A percentile compares a stretch with the other conserved stretches of the same genome.
Evolutionary conservation across 495 filamentous ascomycete species (phyloP).

Genomic region (Rhizodiscina lignyota): DNA sequence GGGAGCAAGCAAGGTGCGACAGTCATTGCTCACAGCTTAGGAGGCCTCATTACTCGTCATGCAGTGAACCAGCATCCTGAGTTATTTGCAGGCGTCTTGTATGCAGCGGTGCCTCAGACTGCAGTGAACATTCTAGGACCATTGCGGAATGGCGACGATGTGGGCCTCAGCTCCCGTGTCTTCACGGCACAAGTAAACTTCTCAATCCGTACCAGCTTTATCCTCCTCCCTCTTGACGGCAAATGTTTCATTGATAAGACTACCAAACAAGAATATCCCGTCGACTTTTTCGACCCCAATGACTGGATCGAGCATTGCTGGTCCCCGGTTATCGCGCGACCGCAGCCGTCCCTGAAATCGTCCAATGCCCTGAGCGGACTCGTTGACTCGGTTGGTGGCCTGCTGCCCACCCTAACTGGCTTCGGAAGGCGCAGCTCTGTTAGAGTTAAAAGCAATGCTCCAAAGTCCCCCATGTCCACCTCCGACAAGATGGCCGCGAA

Average conservation of each 20-base stretch:
- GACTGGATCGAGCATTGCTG: conserved; percentile 67
- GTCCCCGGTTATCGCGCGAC: conserved; percentile 56
- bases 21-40: conserved; percentile 80
- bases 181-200: conserved; percentile 93
- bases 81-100: conserved; percentile 74
- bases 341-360: conserved; percentile 29
- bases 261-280: conserved; percentile 62
- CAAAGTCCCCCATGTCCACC: not conserved
- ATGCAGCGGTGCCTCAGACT: conserved; percentile 67
- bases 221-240: conserved; percentile 75
- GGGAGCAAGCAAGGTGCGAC: conserved; percentile 47
- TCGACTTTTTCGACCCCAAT: conserved; percentile 71
- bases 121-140: conserved; percentile 89
- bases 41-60: conserved; percentile 78
- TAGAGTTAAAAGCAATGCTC: conserved; percentile 2
- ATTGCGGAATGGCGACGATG: conserved; percentile 77
- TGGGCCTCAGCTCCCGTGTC: conserved; percentile 76
- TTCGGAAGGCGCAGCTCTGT: conserved; percentile 14
- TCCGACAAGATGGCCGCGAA: conserved; percentile 3
- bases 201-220: conserved; percentile 71
- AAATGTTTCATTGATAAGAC: conserved; percentile 74
- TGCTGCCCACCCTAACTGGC: conserved; percentile 12
- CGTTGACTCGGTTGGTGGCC: conserved; percentile 27
- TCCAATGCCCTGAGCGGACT: conserved; percentile 11
- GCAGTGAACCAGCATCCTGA: conserved; percentile 79